Base-by-base conservation (phyloP, 805 yeast genomes). In the Candida patagonica region DNA sequence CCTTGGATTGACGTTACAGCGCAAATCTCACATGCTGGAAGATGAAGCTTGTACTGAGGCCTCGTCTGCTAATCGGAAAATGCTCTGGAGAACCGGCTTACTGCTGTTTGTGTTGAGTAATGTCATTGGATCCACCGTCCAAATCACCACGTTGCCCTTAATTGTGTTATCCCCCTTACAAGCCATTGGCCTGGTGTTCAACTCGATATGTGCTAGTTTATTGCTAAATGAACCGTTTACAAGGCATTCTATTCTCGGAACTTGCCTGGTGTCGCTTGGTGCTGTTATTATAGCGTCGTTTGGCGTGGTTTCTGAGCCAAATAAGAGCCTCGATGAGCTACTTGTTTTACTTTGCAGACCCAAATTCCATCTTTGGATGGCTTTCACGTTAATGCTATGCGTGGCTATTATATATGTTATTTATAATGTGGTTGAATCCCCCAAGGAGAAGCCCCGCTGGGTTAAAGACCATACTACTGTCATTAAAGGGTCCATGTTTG, bases 171-270 rank as follows among this genome's bases (percentile, higher is more conserved):
- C 87, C 19, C 95, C 95, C 0, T 61, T 86, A 40, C 95, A 86
- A 56, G 85, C 94, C 20, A 75, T 80, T 19, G 95, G 95, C 0
- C 67, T 87, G n/a, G 87, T 86, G 2, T 86, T 87, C 67, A 87
- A 87, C 59, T 75, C 92, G 0, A 58, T 83, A 1, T 73, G 85
- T 52, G 83, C 92, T 31, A 57, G 80, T 15, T 42, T 83, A 8
- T 59, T 86, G 10, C 70, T 86, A 10, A 66, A 76, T 24, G 96
- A 86, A 53, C 65, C 67, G 1, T 82, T 84, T 56, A 78, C 88
- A 1, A 45, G 49, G 19, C 63, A 61, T 38, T 70, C 87, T 1
- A 61, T 73, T 1, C 42, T 62, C 7, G 95, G 95, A 3, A 86
- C 95, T 0, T 49, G 70, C 1, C 59, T 81, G 16, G 82, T 84